A percentile compares a stretch with the other conserved stretches of the same genome.
These are phyloP conservation scores for Suhomyces faveliae DNA, from an alignment of 805 yeast species.

Conservation along the genomic window DNA sequence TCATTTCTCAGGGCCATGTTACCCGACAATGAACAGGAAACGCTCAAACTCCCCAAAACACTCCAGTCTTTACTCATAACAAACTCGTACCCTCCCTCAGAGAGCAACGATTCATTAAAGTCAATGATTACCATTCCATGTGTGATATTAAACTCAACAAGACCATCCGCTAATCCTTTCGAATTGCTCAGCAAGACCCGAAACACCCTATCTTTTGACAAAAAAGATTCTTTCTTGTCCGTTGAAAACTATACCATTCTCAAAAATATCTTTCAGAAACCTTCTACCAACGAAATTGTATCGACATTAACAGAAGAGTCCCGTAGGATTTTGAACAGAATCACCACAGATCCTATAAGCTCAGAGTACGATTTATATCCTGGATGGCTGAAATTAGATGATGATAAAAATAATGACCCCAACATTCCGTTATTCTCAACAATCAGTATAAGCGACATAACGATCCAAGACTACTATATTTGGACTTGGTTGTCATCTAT, in stretches of 20 bases:
- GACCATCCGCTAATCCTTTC: conserved; percentile 46
- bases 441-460: conserved; percentile 51
- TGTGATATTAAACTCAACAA: conserved; percentile 56
- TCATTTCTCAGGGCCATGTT: conserved; percentile 79
- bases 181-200: conserved; percentile 55
- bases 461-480: conserved; percentile 82
- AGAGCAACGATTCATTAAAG: conserved; percentile 29
- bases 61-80: conserved; percentile 63
- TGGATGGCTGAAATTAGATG: conserved; percentile 30
- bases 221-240: conserved; percentile 66
- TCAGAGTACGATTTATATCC: conserved; percentile 39
- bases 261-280: conserved; percentile 65
- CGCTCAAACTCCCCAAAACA: conserved; percentile 60
- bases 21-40: conserved; percentile 60
- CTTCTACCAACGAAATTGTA: conserved; percentile 52
- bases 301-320: conserved; percentile 74
- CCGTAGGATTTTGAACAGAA: conserved; percentile 48
- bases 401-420: conserved; percentile 19
- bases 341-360: conserved; percentile 35
- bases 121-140: conserved; percentile 57
- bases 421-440: conserved; percentile 40
- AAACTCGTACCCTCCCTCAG: conserved; percentile 74
- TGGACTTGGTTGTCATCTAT: conserved; percentile 89
- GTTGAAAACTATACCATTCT: conserved; percentile 76
- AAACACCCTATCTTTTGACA: conserved; percentile 61